Evolutionary conservation across 192 early-diverging fungal genomes (phyloP).

Genomic region (Paraglomus brasilianum): DNA sequence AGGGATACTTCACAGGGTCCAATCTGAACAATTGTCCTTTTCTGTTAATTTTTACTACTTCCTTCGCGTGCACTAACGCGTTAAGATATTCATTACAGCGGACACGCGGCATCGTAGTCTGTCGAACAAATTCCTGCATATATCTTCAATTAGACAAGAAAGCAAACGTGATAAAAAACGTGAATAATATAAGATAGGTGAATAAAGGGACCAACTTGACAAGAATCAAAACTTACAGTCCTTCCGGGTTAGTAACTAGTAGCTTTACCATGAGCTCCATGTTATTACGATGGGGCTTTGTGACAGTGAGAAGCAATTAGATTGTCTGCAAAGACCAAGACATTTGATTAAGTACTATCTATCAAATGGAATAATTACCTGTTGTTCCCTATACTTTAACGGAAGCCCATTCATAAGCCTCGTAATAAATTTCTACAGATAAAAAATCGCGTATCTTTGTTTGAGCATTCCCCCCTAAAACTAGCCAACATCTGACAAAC

Average conservation of each 20-base stretch:
- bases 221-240: constrained; percentile 1
- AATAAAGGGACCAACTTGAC: background rate
- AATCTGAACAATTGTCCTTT: constrained; percentile 13
- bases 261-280: constrained; percentile 10
- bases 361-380: constrained; percentile 1
- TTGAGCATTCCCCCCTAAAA: too few relatives aligned
- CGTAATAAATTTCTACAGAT: constrained; percentile 5
- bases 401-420: constrained; percentile 1
- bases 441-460: background rate
- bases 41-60: constrained; percentile 11
- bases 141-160: background rate
- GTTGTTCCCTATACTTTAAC: constrained; percentile 20
- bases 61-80: background rate
- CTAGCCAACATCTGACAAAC: background rate
- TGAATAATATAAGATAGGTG: background rate
- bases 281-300: constrained; percentile 14
- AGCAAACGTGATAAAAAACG: background rate
- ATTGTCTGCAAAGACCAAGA: background rate
- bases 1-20: too few relatives aligned
- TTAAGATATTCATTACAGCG: constrained; percentile 24
- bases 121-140: constrained; percentile 18
- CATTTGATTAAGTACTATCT: background rate
- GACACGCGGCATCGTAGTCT: background rate
- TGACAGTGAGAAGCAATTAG: background rate
- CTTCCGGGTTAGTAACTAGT: constrained; percentile 11